Evolutionary conservation across 306 rosid species (phyloP).

Genomic region (Lagenaria siceraria): DNA sequence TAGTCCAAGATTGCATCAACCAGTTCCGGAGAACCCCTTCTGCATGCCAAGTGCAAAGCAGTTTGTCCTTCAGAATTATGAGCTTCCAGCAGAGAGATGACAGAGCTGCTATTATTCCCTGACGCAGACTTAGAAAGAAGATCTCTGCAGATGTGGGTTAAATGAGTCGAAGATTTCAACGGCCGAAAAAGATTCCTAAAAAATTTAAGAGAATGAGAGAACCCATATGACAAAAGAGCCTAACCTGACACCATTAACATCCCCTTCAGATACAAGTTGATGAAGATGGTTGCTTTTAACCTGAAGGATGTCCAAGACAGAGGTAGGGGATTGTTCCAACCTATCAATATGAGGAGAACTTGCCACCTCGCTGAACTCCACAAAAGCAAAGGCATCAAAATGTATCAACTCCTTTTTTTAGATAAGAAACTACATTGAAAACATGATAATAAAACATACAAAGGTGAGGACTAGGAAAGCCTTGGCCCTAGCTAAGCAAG

Average conservation of each 20-base stretch:
- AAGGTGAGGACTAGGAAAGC: not conserved
- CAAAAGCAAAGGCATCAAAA: constrained; percentile 10
- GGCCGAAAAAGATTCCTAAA: not conserved
- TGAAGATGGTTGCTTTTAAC: constrained; percentile 57
- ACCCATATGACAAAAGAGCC: constrained; percentile 3
- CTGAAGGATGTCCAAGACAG: constrained; percentile 50
- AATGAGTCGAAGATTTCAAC: not conserved
- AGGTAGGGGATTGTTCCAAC: constrained; percentile 30
- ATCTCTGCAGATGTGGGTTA: constrained; percentile 43
- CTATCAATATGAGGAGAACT: constrained; percentile 49
- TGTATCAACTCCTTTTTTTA: not conserved
- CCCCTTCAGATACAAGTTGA: constrained; percentile 88
- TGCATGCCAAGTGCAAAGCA: constrained; percentile 94
- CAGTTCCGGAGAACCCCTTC: constrained; percentile 85
- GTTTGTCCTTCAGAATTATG: constrained; percentile 94
- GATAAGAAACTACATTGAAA: not conserved
- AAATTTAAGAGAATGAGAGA: not conserved
- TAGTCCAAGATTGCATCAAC: constrained; percentile 78
- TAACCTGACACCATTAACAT: constrained; percentile 75
- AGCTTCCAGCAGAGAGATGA: constrained; percentile 62
- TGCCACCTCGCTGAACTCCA: constrained; percentile 46
- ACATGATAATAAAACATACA: not conserved
- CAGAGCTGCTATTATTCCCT: constrained; percentile 40
- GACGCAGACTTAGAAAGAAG: constrained; percentile 67
- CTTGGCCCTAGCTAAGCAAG: not conserved